These are phyloP conservation scores for Colletotrichum spinosum DNA, from an alignment of 2,329 filamentous ascomycete genomes.

Conservation along the genomic window DNA sequence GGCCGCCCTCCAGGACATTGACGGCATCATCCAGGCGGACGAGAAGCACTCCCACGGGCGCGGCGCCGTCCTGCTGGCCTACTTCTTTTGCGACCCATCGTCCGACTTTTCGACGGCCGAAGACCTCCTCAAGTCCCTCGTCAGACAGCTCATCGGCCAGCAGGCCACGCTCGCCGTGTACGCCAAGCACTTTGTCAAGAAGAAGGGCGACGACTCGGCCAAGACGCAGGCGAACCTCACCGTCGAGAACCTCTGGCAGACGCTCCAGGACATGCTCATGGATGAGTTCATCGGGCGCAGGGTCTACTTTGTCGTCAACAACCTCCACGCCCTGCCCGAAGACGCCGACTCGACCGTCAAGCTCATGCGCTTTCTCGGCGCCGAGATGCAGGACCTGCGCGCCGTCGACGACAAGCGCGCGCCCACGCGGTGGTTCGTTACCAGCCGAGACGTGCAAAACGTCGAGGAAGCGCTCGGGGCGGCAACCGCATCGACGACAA, in stretches of 20 bases:
- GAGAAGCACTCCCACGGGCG: conserved; percentile 40
- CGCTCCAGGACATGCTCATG: conserved; percentile 54
- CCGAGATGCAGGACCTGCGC: conserved; percentile 43
- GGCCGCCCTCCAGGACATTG: conserved; percentile 51
- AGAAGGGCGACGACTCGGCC: conserved; percentile 45
- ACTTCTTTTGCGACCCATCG: conserved; percentile 55
- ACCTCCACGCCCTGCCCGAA: conserved; percentile 51
- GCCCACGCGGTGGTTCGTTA: conserved; percentile 53
- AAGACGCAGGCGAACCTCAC: conserved; percentile 45
- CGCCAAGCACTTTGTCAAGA: conserved; percentile 49
- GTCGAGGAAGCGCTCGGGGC: conserved; percentile 46
- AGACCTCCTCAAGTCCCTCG: conserved; percentile 53
- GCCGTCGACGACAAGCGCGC: conserved; percentile 40
- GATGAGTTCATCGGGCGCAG: conserved; percentile 51
- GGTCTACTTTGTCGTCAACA: conserved; percentile 55
- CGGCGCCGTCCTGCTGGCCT: conserved; percentile 48
- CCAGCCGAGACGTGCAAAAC: conserved; percentile 46
- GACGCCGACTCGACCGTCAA: conserved; percentile 48
- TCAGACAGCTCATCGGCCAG: conserved; percentile 51
- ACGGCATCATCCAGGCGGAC: conserved; percentile 41
- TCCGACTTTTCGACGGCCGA: conserved; percentile 53
- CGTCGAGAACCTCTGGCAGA: conserved; percentile 54
- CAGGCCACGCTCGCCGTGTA: conserved; percentile 49
- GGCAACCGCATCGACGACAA: conserved; percentile 8
- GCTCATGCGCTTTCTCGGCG: conserved; percentile 47